Conservation (phyloP, 192 early-diverging fungal species). For the Diversispora epigaea region DNA sequence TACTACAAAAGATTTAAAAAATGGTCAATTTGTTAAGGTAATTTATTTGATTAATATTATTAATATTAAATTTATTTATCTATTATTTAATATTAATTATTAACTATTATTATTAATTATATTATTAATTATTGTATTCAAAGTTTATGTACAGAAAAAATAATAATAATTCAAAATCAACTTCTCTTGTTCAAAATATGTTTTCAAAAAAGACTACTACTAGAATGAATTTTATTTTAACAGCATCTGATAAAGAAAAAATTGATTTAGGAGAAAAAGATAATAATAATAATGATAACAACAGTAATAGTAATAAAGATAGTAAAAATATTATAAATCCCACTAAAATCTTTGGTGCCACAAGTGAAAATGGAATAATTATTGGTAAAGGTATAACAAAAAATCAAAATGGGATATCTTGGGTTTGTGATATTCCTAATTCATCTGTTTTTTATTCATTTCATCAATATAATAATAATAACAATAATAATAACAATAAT, state of each 20-base stretch:
- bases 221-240: neutral
- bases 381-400: slow-evolving; percentile 37
- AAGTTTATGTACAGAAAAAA: slow-evolving; percentile 37
- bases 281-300: neutral
- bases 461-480: too few relatives aligned
- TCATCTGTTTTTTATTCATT: neutral
- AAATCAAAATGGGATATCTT: slow-evolving; percentile 26
- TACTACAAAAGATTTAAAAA: slow-evolving; percentile 48
- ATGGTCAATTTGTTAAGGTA: slow-evolving; percentile 54
- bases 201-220: neutral
- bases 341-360: slow-evolving; percentile 45
- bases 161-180: neutral
- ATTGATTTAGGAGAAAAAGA: neutral
- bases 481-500: too few relatives aligned
- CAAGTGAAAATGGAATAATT: slow-evolving; percentile 56
- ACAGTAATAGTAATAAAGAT: neutral
- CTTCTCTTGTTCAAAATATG: neutral
- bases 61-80: neutral
- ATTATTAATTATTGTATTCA: neutral
- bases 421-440: slow-evolving; percentile 42
- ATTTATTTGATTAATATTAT: slow-evolving; percentile 7
- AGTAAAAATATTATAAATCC: too few relatives aligned
- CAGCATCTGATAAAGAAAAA: neutral
- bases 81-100: neutral
- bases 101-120: neutral